Conservation (phyloP, 2,329 filamentous ascomycete genomes). For the Helotiales sp. region DNA sequence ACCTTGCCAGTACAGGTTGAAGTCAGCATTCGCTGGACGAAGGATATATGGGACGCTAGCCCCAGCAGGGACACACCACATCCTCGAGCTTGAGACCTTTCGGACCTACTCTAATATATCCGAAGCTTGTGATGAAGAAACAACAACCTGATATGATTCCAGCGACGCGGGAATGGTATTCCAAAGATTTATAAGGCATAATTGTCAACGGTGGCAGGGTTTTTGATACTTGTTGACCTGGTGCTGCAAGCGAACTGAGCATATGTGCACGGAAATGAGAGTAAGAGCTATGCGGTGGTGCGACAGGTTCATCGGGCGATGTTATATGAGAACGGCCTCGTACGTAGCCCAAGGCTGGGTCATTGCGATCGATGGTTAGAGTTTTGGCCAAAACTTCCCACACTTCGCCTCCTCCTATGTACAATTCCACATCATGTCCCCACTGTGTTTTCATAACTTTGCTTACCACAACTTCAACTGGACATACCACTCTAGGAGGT, state of each 20-base stretch:
- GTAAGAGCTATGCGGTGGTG: neutral
- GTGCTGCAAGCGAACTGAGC: neutral
- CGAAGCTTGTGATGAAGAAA: neutral
- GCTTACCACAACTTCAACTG: neutral
- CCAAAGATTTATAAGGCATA: neutral
- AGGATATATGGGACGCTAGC: neutral
- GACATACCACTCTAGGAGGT: neutral
- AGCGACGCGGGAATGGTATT: neutral
- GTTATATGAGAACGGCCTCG: neutral
- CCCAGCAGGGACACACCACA: neutral
- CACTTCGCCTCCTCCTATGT: neutral
- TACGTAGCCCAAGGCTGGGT: neutral
- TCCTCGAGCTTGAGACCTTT: neutral
- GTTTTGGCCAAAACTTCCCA: neutral
- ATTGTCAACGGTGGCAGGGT: neutral
- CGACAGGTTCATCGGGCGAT: neutral
- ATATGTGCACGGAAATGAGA: neutral
- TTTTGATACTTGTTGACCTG: neutral
- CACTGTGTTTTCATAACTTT: neutral
- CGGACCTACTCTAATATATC: neutral
- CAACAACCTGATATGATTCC: neutral
- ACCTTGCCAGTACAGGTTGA: neutral
- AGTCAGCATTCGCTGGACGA: neutral
- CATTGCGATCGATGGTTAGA: neutral
- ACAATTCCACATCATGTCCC: neutral